Base-by-base conservation (phyloP, 129 eudicot species). In the Tanacetum coccineum region DNA sequence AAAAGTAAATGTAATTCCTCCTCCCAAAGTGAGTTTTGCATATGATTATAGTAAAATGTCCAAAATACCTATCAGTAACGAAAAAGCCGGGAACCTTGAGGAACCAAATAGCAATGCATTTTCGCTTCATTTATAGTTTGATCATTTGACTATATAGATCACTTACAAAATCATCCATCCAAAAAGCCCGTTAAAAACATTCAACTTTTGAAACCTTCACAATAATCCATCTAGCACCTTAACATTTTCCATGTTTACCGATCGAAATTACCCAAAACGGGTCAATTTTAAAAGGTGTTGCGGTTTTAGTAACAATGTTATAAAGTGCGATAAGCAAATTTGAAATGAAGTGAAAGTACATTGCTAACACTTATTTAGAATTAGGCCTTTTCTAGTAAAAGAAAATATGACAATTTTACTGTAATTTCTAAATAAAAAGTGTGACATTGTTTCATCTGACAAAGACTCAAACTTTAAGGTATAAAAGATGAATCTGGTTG, bases 401-500 rank as follows among this genome's bases (percentile, higher is more conserved):
- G 39, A 7, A 30, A 30, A 30, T 30, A 30, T 7, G 39, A 7
- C 4, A 28, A 28, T 28, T 28, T 30, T 30, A 30, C 39, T 30
- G 58, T 25, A 59, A 12, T 59, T 40, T 25, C 45, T 21, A 42
- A 15, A 58, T 25, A 30, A 25, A 28, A 71, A 70, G 21, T 12
- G 7, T n/a, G n/a, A 11, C 13, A 13, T 7, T 49, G 4, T 13
- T 13, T 36, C 53, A 39, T 53, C n/a, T n/a, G 11, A 54, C 5
- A 13, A 4, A 45, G 45, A 45, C 46, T 55, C 59, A 13, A 70
- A 14, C 58, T 26, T 70, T 32, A 59, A 45, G 74, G 22, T 26
- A 36, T 22, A 52, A 72, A 56, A 52, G 14, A 45, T 45, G 70
- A 57, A 47, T 7, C 9, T 48, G 60, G 25, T 47, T 49, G 32